These are phyloP conservation scores for Thraustochytrium sp. DNA, from an alignment of 352 stramenopile species.

Conservation along the genomic window DNA sequence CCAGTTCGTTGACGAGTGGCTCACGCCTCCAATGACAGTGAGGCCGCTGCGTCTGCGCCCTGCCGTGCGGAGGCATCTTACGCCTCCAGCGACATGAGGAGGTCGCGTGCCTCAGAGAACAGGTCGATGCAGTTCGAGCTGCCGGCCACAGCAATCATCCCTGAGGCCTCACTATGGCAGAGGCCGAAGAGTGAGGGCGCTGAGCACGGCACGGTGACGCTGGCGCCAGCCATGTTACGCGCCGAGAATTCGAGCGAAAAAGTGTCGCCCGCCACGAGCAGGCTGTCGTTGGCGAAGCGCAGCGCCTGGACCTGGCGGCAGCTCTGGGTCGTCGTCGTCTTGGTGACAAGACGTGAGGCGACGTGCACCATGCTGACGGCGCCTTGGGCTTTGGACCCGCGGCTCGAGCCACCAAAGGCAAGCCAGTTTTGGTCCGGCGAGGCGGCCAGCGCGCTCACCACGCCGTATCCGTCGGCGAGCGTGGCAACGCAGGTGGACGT, in stretches of 20 bases:
- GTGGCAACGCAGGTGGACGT: neutral
- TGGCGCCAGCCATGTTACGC: neutral
- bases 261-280: neutral
- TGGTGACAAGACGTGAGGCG: conserved; percentile 23
- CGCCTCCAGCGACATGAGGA: neutral
- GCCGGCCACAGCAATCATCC: conserved; percentile 1
- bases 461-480: neutral
- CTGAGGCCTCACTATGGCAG: neutral
- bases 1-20: no score
- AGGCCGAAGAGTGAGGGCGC: neutral
- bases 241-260: conserved; percentile 16
- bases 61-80: neutral
- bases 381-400: neutral
- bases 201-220: neutral
- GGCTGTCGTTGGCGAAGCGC: neutral
- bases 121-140: conserved; percentile 33
- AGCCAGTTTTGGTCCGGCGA: conserved; percentile 31
- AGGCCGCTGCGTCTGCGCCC: no score
- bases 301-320: neutral
- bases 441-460: neutral
- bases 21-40: no score
- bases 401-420: neutral
- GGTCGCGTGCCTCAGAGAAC: neutral
- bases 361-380: conserved; percentile 15
- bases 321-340: neutral